Conservation (phyloP, 441 rosid species). For the Pelargonium myrrhifolium region DNA sequence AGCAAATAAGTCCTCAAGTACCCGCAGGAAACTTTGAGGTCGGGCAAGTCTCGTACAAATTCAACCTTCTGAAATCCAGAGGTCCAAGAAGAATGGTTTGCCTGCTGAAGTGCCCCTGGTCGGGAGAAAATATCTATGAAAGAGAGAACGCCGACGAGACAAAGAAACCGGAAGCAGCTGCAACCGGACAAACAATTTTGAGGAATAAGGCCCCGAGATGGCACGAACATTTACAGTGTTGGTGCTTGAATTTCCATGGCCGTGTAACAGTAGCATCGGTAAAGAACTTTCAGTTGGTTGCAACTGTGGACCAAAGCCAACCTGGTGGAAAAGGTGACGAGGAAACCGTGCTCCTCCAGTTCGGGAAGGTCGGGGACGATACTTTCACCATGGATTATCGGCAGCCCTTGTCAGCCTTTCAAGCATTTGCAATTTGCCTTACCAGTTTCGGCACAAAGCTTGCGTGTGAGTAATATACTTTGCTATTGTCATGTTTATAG, state of each 20-base stretch:
- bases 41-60: slow-evolving; percentile 80
- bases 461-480: slow-evolving; percentile 63
- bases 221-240: slow-evolving; percentile 89
- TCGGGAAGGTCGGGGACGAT: slow-evolving; percentile 83
- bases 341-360: slow-evolving; percentile 72
- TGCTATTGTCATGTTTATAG: too few species aligned
- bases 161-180: slow-evolving; percentile 29
- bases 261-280: slow-evolving; percentile 91
- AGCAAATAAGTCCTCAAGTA: slow-evolving; percentile 88
- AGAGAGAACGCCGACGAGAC: slow-evolving; percentile 21
- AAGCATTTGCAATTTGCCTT: slow-evolving; percentile 88
- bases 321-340: slow-evolving; percentile 83
- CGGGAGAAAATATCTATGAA: slow-evolving; percentile 27
- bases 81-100: slow-evolving; percentile 94
- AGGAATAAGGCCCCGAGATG: slow-evolving; percentile 88
- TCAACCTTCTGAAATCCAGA: slow-evolving; percentile 83
- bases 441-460: slow-evolving; percentile 89
- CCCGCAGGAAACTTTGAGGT: slow-evolving; percentile 83
- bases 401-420: slow-evolving; percentile 84
- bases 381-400: slow-evolving; percentile 84
- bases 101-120: slow-evolving; percentile 43
- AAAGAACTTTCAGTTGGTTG: slow-evolving; percentile 81
- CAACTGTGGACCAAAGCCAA: slow-evolving; percentile 65
- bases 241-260: slow-evolving; percentile 93
- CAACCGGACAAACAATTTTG: slow-evolving; percentile 38